Evolutionary conservation across 345 rosid genomes (phyloP).

Genomic region (Combretum micranthum): DNA sequence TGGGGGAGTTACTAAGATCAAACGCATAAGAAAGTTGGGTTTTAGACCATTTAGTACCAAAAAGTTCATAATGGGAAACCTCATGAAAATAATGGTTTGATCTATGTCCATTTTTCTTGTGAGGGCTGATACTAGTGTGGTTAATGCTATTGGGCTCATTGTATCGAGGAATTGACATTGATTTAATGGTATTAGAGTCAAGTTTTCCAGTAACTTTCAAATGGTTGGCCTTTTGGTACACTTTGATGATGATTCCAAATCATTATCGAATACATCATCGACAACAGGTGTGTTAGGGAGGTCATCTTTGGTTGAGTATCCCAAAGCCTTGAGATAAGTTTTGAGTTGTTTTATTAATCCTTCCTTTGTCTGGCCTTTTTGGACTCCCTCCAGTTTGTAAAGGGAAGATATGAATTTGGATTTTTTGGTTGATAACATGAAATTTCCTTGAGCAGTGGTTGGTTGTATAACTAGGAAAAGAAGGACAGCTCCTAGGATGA

Average conservation of each 20-base stretch:
- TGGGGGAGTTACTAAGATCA: no score
- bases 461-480: no score
- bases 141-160: constrained; percentile 11
- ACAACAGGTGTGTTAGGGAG: not conserved
- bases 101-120: no score
- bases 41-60: no score
- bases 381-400: constrained; percentile 1
- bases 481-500: no score
- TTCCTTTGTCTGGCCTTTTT: constrained; percentile 8
- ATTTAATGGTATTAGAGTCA: not conserved
- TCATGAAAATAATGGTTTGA: no score
- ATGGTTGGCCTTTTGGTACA: constrained; percentile 8
- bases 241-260: constrained; percentile 12
- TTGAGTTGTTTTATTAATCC: constrained; percentile 8
- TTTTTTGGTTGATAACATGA: no score
- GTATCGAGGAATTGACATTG: constrained; percentile 18
- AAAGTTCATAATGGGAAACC: no score
- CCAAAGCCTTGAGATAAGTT: constrained; percentile 9
- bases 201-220: constrained; percentile 12
- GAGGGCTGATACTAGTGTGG: no score
- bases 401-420: no score
- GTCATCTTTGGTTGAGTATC: constrained; percentile 1
- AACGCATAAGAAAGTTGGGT: no score
- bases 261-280: constrained; percentile 11
- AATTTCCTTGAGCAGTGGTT: no score